Base-by-base conservation (phyloP, 176 grass and related monocot genomes). In the Cymbopogon citratus region DNA sequence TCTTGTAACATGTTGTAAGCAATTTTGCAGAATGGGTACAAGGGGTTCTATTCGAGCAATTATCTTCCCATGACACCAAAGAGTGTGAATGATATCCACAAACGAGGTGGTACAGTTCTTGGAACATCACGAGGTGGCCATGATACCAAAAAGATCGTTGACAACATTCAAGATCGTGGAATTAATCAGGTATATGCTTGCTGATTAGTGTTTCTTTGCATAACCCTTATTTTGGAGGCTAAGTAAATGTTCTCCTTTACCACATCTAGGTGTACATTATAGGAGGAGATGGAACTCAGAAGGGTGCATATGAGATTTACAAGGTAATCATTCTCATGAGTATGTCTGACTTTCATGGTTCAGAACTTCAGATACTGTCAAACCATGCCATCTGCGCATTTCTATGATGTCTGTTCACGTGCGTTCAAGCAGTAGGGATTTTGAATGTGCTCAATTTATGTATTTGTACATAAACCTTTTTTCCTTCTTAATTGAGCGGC, bases 31-130 rank as follows among this genome's bases (percentile, higher is more conserved):
- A 88, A 91, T 86, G 97, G 97, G 83, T 99, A 99, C 67, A 99
- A 92, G 83, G 97, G 97, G 11, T 99, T 99, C 87, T 99, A 99
- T 87, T 94, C 97, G 23, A 92, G 87, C 61, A 99, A 99, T 77
- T 93, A 92, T 23, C 81, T 99, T 80, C 26, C 81, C 56, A 56
- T 99, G 78, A 99, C 97, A 61, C 91, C 93, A 61, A 99, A 99
- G 57, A 90, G 69, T 78, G 97, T 99, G 57, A 87, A 99, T 90
- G 93, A 99, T 56, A 99, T 99, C 49, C 97, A 99, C 78, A 99
- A 99, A 84, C 91, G 80, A 76, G 97, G 97, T 61, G 97, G 93
- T 60, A 99, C 97, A 54, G 57, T 99, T 78, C 91, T 99, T 65
- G 87, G 97, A 23, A 99, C 97, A 76, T 99, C 97, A 61, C 91